Evolutionary conservation across 2,329 filamentous ascomycete species (phyloP).

Genomic region (Talaromyces sp.): DNA sequence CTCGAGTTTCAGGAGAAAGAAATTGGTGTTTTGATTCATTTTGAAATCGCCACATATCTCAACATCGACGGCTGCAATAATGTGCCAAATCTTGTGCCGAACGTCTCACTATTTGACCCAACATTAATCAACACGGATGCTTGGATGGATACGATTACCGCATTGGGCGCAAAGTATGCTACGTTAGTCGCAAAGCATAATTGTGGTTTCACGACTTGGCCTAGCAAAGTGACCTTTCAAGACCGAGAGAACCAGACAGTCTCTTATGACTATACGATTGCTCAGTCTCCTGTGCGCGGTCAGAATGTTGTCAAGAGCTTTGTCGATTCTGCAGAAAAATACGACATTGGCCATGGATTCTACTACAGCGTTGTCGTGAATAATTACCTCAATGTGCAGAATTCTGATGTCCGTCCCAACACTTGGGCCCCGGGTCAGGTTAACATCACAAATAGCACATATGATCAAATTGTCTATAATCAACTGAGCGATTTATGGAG

Average conservation of each 20-base stretch:
- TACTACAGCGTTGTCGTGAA: conserved; percentile 37
- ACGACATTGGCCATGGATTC: conserved; percentile 31
- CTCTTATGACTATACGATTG: conserved; percentile 32
- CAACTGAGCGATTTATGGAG: conserved; percentile 13
- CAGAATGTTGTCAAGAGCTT: conserved; percentile 29
- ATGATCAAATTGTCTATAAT: conserved; percentile 11
- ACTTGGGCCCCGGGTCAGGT: conserved; percentile 11
- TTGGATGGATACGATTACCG: conserved; percentile 31
- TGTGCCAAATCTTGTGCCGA: conserved; percentile 9
- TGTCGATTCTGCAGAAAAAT: conserved; percentile 26
- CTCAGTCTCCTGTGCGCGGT: conserved; percentile 27
- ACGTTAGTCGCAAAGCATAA: conserved; percentile 37
- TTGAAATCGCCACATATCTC: conserved; percentile 13
- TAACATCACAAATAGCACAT: conserved; percentile 12
- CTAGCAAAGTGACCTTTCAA: conserved; percentile 29
- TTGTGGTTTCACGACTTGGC: conserved; percentile 35
- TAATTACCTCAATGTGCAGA: conserved; percentile 29
- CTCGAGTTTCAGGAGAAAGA: conserved; percentile 13
- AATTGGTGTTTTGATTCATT: conserved; percentile 13
- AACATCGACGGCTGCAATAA: conserved; percentile 14
- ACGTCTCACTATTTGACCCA: conserved; percentile 5
- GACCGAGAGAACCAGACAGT: conserved; percentile 26
- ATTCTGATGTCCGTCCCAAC: conserved; percentile 7
- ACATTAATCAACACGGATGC: conserved; percentile 8
- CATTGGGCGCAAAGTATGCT: conserved; percentile 32